Percentiles rank a stretch among this genome's conserved stretches.
phyloP scores from a whole-genome alignment of 148 eudicot species.

The Cornus kousa region DNA sequence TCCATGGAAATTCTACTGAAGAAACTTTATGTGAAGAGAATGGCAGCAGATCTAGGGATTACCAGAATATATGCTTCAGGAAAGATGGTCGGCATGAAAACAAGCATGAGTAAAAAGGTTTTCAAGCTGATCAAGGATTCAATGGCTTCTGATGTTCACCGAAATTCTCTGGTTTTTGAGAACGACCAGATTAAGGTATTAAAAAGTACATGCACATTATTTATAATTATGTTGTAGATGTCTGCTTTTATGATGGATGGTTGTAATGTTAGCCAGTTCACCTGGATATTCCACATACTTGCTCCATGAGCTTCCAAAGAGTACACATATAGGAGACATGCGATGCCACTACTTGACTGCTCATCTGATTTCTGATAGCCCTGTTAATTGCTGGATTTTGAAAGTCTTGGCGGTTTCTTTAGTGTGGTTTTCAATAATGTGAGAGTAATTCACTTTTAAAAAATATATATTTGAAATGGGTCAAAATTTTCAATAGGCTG shows the following conservation, averaged over 20 bases:
- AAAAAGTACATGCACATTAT: too few relatives aligned
- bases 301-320: constrained; percentile 1
- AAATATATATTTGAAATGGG: too few relatives aligned
- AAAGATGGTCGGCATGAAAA: constrained; percentile 70
- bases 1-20: constrained; percentile 88
- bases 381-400: neutral
- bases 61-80: constrained; percentile 67
- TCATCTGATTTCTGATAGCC: neutral
- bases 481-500: neutral
- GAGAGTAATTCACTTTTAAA: neutral
- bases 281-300: constrained; percentile 5
- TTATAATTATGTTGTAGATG: neutral
- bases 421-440: too few relatives aligned
- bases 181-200: constrained; percentile 75
- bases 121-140: constrained; percentile 77
- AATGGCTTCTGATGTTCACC: constrained; percentile 62
- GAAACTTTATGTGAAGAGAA: constrained; percentile 86
- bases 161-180: constrained; percentile 53
- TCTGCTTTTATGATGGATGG: neutral
- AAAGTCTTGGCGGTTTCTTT: neutral
- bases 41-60: constrained; percentile 98
- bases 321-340: neutral
- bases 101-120: constrained; percentile 73
- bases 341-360: neutral
- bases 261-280: neutral